Base-by-base conservation (phyloP, 805 yeast genomes). In the Dipodascus albidus region DNA sequence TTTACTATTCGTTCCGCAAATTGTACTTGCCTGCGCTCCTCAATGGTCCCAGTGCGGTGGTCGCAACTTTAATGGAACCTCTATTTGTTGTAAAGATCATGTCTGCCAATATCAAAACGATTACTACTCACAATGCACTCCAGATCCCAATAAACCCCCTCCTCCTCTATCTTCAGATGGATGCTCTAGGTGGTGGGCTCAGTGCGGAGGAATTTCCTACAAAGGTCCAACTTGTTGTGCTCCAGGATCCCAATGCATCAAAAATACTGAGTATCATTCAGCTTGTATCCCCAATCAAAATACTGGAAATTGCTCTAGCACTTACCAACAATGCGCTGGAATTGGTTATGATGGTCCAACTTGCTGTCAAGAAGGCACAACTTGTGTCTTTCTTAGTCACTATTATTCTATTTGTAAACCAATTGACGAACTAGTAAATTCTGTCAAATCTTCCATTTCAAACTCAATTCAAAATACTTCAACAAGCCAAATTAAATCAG, bases 221-320 rank as follows among this genome's bases (percentile, higher is more conserved):
- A 20, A 22, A 15, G 49, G 49, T 21, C 31, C 31, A 14, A 47
- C 49, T 15, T 47, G 49, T 19, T 47, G 49, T 47, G 31, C 31
- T 21, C 6, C 23, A 20, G 49, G 49, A 22, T 22, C 31, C 22
- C 27, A 21, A 22, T 47, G 49, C 22, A 47, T n/a, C 9, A 4
- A 3, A 11, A 8, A 47, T 6, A 19, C 14, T 19, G 15, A 38
- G 20, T 47, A 3, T 8, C 22, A 47, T n/a, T 47, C 24, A 22
- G 31, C 8, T 6, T 47, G 49, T 23, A 22, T 20, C n/a, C 49
- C 49, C 4, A 4, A 3, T 4, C 4, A 21, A 4, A 22, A 47
- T 27, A 21, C 49, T 11, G 49, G 49, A 8, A 11, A 8, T 8
- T 47, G 49, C 27, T 9, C 49, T n/a, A 23, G 9, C 22, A 23